Percentiles rank a stretch among this genome's conserved stretches.
Evolutionary conservation across 306 rosid genomes (phyloP).

Genomic region (Castanea sativa): DNA sequence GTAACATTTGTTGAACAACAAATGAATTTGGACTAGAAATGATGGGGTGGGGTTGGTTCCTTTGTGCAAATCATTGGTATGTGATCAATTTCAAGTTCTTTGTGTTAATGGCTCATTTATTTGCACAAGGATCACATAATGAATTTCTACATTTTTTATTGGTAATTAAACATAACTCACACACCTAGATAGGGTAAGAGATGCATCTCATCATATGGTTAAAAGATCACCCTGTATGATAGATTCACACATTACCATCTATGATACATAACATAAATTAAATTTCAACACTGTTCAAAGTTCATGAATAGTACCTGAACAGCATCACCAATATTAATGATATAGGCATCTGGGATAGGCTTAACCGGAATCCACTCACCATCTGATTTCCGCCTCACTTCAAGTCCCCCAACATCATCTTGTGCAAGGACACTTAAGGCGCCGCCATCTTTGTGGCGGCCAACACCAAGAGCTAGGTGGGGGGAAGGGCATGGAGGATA

Average conservation of each 20-base stretch:
- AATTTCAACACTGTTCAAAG: background rate
- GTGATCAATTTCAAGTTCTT: no score
- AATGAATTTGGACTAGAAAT: background rate
- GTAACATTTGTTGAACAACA: background rate
- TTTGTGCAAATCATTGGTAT: no score
- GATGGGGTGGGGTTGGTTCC: background rate
- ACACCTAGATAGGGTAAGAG: no score
- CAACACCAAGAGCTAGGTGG: slow-evolving; percentile 74
- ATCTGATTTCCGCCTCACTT: slow-evolving; percentile 61
- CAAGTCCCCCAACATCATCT: slow-evolving; percentile 69
- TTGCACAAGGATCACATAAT: no score
- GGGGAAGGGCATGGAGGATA: slow-evolving; percentile 82
- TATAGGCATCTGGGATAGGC: slow-evolving; percentile 56
- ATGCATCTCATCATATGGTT: no score
- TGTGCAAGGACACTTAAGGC: slow-evolving; percentile 73
- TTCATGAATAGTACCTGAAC: slow-evolving; percentile 50
- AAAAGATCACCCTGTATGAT: no score
- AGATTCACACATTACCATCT: no score
- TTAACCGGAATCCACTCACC: slow-evolving; percentile 69
- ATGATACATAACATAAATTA: no score
- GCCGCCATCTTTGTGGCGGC: slow-evolving; percentile 80
- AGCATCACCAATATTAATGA: slow-evolving; percentile 71
- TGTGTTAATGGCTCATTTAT: no score
- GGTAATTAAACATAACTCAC: no score
- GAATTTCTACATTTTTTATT: no score